Evolutionary conservation across 441 rosid species (phyloP).

Genomic region (Adansonia gregorii): DNA sequence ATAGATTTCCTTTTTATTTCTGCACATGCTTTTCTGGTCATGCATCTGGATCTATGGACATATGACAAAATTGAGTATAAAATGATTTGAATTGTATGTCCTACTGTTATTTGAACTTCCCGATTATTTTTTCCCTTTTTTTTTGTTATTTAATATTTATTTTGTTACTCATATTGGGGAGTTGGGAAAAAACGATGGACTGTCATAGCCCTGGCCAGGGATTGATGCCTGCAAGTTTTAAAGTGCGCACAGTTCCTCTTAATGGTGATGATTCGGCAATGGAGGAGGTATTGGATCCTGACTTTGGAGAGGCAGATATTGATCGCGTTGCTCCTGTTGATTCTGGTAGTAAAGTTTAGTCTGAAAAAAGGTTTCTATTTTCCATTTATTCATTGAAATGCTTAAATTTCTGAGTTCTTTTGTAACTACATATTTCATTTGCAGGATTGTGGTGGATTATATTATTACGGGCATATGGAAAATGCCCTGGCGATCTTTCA

Average conservation of each 20-base stretch:
- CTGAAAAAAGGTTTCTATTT: background rate
- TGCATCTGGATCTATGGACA: background rate
- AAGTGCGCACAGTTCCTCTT: conserved; percentile 79
- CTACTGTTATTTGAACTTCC: background rate
- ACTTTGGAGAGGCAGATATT: conserved; percentile 93
- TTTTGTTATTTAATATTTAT: background rate
- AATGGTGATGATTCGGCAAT: conserved; percentile 70
- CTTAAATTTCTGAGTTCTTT: conserved; percentile 9
- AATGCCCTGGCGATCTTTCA: conserved; percentile 75
- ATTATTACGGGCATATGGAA: conserved; percentile 87
- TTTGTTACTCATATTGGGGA: conserved; percentile 38
- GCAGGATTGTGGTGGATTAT: conserved; percentile 97
- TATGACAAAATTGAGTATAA: background rate
- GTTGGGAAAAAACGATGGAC: conserved; percentile 98
- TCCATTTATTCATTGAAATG: background rate
- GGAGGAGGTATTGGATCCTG: conserved; percentile 87
- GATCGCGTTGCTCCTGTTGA: conserved; percentile 96
- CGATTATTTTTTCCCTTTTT: background rate
- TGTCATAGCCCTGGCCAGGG: conserved; percentile 99
- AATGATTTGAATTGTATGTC: background rate
- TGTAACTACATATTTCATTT: conserved; percentile 23
- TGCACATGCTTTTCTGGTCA: background rate
- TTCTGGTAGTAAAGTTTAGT: conserved; percentile 55
- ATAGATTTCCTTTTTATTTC: background rate
- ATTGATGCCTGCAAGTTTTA: conserved; percentile 95